Evolutionary conservation across 1,139 yeast species (phyloP), one percentile per base, ranked within the genome.

Genomic region (Candida pseudoviswanathii): DNA sequence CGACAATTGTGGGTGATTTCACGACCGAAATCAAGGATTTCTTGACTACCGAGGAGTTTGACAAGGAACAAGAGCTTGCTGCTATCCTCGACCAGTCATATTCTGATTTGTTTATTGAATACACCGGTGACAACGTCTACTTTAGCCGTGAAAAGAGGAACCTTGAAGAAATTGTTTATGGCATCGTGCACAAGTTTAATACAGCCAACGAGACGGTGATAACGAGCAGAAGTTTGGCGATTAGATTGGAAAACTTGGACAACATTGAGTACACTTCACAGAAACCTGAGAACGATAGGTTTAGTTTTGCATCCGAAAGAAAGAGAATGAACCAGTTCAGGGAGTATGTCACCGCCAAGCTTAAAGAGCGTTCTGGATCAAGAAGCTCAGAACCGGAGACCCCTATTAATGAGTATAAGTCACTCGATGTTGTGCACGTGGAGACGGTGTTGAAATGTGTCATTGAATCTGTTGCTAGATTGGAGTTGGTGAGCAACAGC

Each of bases 391-490:
- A 54, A 21, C 22, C 49, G 7, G 63, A 61, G 33, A 43, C 59
- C 3, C 66, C 65, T 26, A 65, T 66, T 25, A 64, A 60, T 32
- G 68, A 66, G 40, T 68, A 64, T 47, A 58, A 67, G 0, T 63
- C 67, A 8, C 66, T 81, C 46, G 73, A 73, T 36, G 60, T 84
- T 10, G 62, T 70, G 11, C 71, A 75, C 37, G 84, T 89, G 2
- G 94, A 89, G 58, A 71, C 77, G 1, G 78, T 89, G 51, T 70
- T 91, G 41, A 84, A 84, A 56, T 81, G 89, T 30, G 79, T 86
- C 3, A 89, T 91, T 30, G 98, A 92, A 66, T 80, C 94, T 1
- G 75, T 90, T 5, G 87, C 96, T 2, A 76, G 98, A 60, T 75
- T 89, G 60, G 97, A 90, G 60, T 69, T 92, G 47, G 77, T 85